phyloP scores from a whole-genome alignment of 768 basidiomycete genomes.

The Agaricus subrufescens region DNA sequence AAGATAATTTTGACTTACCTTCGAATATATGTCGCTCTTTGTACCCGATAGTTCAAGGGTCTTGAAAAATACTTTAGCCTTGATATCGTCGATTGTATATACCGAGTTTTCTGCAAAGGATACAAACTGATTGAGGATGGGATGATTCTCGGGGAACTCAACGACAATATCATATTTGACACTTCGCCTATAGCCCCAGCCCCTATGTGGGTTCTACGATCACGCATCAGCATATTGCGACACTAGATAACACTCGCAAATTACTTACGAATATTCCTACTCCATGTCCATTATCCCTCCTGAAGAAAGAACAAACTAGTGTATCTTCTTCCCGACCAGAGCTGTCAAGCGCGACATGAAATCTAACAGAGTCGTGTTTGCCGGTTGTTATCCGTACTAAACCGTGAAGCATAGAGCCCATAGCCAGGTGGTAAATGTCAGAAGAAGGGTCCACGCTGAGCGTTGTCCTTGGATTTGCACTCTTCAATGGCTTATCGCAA shows the following conservation, averaged over 20 bases:
- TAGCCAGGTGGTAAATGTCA: neutral
- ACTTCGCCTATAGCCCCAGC: neutral
- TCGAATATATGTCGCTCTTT: neutral
- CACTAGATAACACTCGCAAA: neutral
- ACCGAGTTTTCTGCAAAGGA: neutral
- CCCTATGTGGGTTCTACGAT: neutral
- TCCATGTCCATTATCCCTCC: neutral
- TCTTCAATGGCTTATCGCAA: slow-evolving; percentile 5
- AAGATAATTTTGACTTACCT: neutral
- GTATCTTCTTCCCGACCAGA: neutral
- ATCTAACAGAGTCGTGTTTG: neutral
- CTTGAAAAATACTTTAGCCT: slow-evolving; percentile 1
- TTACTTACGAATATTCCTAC: slow-evolving; percentile 8
- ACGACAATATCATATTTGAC: slow-evolving; percentile 4
- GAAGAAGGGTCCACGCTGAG: neutral
- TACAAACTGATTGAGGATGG: slow-evolving; percentile 5
- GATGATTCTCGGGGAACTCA: slow-evolving; percentile 1
- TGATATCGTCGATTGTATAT: slow-evolving; percentile 1
- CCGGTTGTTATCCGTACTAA: neutral
- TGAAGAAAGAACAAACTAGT: neutral
- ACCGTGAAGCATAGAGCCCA: neutral
- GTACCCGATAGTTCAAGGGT: neutral
- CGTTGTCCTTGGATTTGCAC: neutral
- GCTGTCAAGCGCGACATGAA: neutral
- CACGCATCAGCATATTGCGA: neutral